Percentiles rank a stretch among this genome's conserved stretches.
phyloP scores from a whole-genome alignment of 345 rosid species.

The Turritis glabra region DNA sequence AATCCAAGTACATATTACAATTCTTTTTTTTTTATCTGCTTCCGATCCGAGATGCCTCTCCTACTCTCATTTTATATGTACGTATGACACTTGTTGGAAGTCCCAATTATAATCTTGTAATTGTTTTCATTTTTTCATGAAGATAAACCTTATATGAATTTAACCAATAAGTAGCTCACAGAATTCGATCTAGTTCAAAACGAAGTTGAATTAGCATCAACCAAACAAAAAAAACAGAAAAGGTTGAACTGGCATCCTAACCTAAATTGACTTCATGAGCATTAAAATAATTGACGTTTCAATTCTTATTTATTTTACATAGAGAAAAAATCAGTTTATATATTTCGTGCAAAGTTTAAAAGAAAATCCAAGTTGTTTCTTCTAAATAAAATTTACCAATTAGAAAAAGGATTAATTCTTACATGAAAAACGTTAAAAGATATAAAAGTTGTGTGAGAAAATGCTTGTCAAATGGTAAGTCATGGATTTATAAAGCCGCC shows the following conservation, averaged over 20 bases:
- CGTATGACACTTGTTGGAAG: conserved; percentile 7
- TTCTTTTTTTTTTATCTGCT: background rate
- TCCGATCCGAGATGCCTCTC: conserved; percentile 30
- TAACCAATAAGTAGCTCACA: background rate
- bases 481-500: background rate
- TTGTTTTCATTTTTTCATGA: no score
- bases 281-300: background rate
- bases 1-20: background rate
- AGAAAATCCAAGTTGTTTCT: background rate
- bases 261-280: background rate
- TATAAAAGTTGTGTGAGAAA: background rate
- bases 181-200: background rate
- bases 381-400: background rate
- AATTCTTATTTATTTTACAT: background rate
- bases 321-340: background rate
- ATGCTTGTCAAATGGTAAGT: background rate
- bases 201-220: background rate
- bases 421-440: background rate
- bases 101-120: background rate
- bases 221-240: background rate
- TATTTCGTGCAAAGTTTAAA: background rate
- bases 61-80: background rate
- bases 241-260: background rate
- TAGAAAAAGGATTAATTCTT: background rate
- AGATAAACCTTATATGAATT: background rate